Base-by-base conservation (phyloP, 352 stramenopile species). In the Aphanomyces invadans region DNA sequence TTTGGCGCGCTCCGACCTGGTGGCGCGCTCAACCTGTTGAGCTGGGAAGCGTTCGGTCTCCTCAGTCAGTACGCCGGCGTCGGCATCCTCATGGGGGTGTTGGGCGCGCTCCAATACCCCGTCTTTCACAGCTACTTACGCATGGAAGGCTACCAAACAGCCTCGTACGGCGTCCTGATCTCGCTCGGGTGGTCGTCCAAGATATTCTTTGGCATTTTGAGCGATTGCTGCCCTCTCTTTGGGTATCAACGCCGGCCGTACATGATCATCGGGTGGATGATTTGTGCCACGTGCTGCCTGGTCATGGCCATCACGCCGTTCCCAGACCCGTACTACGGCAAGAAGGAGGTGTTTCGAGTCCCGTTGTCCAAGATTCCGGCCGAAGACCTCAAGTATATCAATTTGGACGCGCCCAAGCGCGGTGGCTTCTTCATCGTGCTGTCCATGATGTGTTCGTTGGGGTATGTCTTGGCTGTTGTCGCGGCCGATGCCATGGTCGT, bases 121-220 rank as follows among this genome's bases (percentile, higher is more conserved):
- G 69, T 92, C 28, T 86, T 90, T 71, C 88, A 88, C 62, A 76
- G 85, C 63, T 83, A 85, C 29, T 70, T 90, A 2, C 74, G 77
- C 4, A 64, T 89, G 23, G 68, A 92, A 66, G 77, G 77, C 62
- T 83, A 78, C 15, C 77, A 86, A 67, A 78, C 77, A 4, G 53
- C 83, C 28, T 87, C 79, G 51, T 76, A 77, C 5, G 74, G 74
- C 19, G 73, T 73, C 49, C 52, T 89, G 54, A 57, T 88, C 12
- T 75, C 71, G 10, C 52, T 88, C 4, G 78, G 79, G 9, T 88
- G 77, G 77, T 61, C 70, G 12, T 67, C 86, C 42, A 84, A 86
- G 49, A 74, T 77, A 12, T 55, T 87, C 44, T 74, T 85, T 31
- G 54, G 65, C 38, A 62, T 87, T 28, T 48, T 77, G 33, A 73